phyloP scores from a whole-genome alignment of 2,329 filamentous ascomycete species.

The Fusarium duplospermum region DNA sequence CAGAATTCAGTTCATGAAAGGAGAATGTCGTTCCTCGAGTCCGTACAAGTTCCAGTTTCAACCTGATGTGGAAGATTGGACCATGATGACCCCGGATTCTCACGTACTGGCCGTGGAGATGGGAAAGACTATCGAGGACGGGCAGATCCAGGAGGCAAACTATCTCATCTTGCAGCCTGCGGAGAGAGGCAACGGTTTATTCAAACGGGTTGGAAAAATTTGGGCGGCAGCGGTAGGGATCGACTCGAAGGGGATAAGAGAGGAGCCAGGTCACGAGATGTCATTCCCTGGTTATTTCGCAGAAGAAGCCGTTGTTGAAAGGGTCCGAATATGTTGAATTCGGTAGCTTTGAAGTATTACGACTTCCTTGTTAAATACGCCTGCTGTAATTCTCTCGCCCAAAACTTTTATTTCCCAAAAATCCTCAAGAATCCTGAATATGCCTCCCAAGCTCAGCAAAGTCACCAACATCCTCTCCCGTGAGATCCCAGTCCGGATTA shows the following conservation, averaged over 20 bases:
- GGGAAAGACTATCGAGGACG: neutral
- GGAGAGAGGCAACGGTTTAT: neutral
- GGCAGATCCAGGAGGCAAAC: neutral
- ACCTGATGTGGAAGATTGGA: neutral
- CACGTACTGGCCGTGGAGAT: neutral
- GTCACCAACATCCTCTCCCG: constrained; percentile 43
- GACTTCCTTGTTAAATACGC: neutral
- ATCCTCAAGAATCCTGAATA: constrained; percentile 39
- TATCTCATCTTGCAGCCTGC: neutral
- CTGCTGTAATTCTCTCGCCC: neutral
- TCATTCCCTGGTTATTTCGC: neutral
- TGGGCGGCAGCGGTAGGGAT: neutral
- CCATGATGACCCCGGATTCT: neutral
- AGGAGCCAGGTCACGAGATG: neutral
- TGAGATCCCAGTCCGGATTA: constrained; percentile 44
- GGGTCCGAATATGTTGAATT: neutral
- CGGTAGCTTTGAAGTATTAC: neutral
- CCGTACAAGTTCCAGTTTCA: neutral
- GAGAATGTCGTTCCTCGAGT: neutral
- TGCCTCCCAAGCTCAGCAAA: constrained; percentile 44
- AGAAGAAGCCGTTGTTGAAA: neutral
- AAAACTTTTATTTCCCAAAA: constrained; percentile 8
- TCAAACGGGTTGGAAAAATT: neutral
- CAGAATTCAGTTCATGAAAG: neutral
- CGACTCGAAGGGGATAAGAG: neutral